Conservation (phyloP, 108 stramenopile species). For the Nannochloropsis salina region DNA sequence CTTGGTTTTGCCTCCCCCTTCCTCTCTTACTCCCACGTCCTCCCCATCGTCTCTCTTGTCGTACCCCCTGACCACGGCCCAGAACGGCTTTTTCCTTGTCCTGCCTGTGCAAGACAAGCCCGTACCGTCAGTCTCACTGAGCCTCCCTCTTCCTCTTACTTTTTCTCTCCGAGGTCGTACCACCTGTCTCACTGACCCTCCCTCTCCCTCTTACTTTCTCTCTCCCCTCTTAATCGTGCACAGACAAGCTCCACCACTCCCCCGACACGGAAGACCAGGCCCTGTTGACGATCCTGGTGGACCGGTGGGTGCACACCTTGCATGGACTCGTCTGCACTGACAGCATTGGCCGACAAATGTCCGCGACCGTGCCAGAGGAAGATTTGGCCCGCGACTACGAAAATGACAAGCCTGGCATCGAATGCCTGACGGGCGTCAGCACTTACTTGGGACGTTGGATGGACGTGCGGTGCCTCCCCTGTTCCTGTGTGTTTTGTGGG, state of each 20-base stretch:
- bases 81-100: background rate
- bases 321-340: background rate
- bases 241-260: conserved; percentile 19
- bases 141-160: background rate
- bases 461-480: background rate
- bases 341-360: background rate
- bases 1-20: background rate
- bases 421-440: background rate
- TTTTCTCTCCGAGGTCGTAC: background rate
- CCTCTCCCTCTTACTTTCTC: background rate
- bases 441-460: background rate
- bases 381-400: background rate
- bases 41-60: background rate
- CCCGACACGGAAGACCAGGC: background rate
- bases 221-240: background rate
- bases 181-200: background rate
- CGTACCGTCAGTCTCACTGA: background rate
- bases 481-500: background rate
- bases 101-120: background rate
- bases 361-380: background rate
- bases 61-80: too few relatives aligned
- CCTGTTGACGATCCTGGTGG: background rate
- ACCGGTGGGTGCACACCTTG: background rate
- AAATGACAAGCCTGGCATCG: background rate
- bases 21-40: background rate